These are phyloP conservation scores for Cucumis sativus DNA, from an alignment of 306 rosid genomes.

Conservation along the genomic window DNA sequence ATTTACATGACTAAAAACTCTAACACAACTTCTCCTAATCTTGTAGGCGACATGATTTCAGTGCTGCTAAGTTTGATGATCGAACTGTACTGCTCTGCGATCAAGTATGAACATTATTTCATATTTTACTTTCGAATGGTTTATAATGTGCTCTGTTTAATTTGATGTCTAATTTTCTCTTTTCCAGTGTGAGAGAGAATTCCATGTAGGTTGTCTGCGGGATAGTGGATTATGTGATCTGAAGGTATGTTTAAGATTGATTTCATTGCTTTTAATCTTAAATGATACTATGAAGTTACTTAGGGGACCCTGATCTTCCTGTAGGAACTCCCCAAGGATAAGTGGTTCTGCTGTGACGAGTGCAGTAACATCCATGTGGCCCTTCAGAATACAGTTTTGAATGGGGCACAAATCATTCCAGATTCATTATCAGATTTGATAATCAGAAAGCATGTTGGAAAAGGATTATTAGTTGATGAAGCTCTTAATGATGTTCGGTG, in stretches of 20 bases:
- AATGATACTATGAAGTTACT: slow-evolving; percentile 10
- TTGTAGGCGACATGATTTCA: slow-evolving; percentile 77
- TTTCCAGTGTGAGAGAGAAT: slow-evolving; percentile 95
- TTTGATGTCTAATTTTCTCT: slow-evolving; percentile 8
- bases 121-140: neutral
- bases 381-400: slow-evolving; percentile 48
- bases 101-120: slow-evolving; percentile 48
- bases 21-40: neutral
- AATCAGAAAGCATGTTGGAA: slow-evolving; percentile 58
- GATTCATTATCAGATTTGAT: slow-evolving; percentile 36
- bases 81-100: slow-evolving; percentile 91
- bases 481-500: slow-evolving; percentile 52
- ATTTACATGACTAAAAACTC: neutral
- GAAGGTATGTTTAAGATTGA: slow-evolving; percentile 39
- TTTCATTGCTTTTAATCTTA: slow-evolving; percentile 5
- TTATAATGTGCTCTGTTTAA: neutral
- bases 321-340: slow-evolving; percentile 94
- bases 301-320: slow-evolving; percentile 3
- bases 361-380: slow-evolving; percentile 67
- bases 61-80: slow-evolving; percentile 79
- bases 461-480: slow-evolving; percentile 48
- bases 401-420: slow-evolving; percentile 59
- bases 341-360: slow-evolving; percentile 94
- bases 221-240: slow-evolving; percentile 67
- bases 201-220: slow-evolving; percentile 92